These are phyloP conservation scores for Saturnispora saitoi DNA, from an alignment of 805 yeast genomes.

Conservation along the genomic window DNA sequence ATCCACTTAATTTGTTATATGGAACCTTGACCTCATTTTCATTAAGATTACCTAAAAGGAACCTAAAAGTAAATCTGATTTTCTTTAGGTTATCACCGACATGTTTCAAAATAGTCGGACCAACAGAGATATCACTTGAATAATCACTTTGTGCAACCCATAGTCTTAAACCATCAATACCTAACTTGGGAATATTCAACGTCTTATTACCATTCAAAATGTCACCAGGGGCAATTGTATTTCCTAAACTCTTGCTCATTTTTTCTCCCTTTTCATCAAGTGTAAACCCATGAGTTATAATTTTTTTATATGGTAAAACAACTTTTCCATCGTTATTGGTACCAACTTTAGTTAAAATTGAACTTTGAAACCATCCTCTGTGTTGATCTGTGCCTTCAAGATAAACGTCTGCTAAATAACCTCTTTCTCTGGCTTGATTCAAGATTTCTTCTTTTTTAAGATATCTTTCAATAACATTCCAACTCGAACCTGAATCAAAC, in stretches of 20 bases:
- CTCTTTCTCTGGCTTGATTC: conserved; percentile 28
- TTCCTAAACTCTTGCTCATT: conserved; percentile 92
- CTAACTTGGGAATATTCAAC: conserved; percentile 51
- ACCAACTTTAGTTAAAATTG: conserved; percentile 70
- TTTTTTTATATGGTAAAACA: conserved; percentile 53
- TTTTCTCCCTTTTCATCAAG: conserved; percentile 79
- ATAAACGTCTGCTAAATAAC: conserved; percentile 67
- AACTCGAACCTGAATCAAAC: conserved; percentile 95
- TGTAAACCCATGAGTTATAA: conserved; percentile 91
- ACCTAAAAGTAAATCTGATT: conserved; percentile 71
- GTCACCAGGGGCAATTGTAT: conserved; percentile 60
- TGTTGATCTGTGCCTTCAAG: conserved; percentile 98
- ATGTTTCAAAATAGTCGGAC: conserved; percentile 61
- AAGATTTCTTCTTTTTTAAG: conserved; percentile 28
- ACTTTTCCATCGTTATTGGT: conserved; percentile 21
- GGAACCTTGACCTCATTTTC: conserved; percentile 26
- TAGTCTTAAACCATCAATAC: conserved; percentile 83
- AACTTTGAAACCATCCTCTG: conserved; percentile 98
- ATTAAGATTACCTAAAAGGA: conserved; percentile 68
- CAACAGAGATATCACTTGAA: conserved; percentile 68
- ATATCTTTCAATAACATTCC: conserved; percentile 53
- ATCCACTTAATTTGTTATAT: conserved; percentile 29
- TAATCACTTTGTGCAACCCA: conserved; percentile 89
- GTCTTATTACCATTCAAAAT: conserved; percentile 54
- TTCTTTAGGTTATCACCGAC: conserved; percentile 78